A percentile compares a stretch with the other conserved stretches of the same genome.
These are phyloP conservation scores for Aspergillus brasiliensis DNA, from an alignment of 2,329 filamentous ascomycete genomes.

Conservation along the genomic window DNA sequence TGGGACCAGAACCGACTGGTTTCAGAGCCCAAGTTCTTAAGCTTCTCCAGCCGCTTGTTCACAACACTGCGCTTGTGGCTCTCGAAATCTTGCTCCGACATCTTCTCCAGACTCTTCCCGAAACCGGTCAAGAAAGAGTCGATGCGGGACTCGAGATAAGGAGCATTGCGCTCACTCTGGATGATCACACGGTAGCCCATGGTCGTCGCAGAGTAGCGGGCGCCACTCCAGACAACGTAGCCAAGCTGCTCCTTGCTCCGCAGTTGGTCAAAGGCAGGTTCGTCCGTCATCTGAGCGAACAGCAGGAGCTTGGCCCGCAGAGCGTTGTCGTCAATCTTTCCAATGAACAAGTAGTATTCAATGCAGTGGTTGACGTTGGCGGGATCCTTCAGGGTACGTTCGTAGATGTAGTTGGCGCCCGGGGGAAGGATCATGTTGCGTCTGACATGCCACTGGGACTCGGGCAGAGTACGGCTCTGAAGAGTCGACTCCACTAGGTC, in stretches of 20 bases:
- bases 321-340: slow-evolving; percentile 67
- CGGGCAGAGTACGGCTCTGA: slow-evolving; percentile 71
- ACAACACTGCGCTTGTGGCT: slow-evolving; percentile 87
- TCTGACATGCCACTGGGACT: slow-evolving; percentile 75
- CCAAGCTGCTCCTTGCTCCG: slow-evolving; percentile 96
- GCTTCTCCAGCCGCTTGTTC: slow-evolving; percentile 81
- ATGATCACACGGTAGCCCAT: slow-evolving; percentile 88
- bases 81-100: slow-evolving; percentile 84
- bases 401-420: slow-evolving; percentile 81
- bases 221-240: slow-evolving; percentile 89
- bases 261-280: slow-evolving; percentile 91
- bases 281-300: slow-evolving; percentile 85
- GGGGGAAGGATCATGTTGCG: slow-evolving; percentile 76
- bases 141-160: slow-evolving; percentile 84
- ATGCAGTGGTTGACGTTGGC: slow-evolving; percentile 88
- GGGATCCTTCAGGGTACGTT: slow-evolving; percentile 77
- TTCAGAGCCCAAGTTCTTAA: slow-evolving; percentile 90
- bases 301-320: slow-evolving; percentile 77
- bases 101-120: slow-evolving; percentile 66
- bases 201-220: slow-evolving; percentile 70
- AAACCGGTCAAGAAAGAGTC: slow-evolving; percentile 78
- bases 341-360: slow-evolving; percentile 74
- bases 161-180: slow-evolving; percentile 83
- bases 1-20: slow-evolving; percentile 81
- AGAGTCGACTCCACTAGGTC: slow-evolving; percentile 78